Evolutionary conservation across 106 monocot genomes (phyloP), one percentile per base, ranked within the genome.

Genomic region (Cymbidium sinense): DNA sequence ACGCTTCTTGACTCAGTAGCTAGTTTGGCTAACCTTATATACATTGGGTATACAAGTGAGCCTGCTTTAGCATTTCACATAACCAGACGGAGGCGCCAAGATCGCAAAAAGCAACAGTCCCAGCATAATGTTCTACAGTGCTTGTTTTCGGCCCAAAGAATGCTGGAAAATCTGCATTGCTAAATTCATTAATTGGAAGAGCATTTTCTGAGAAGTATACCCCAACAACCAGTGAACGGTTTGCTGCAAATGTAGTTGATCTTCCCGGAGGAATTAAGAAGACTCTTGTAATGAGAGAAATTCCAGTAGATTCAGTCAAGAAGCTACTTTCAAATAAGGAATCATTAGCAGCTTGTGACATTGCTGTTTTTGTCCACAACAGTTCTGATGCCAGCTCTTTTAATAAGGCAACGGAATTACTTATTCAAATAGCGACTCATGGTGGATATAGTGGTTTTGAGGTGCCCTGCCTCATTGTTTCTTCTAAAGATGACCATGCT

Each of bases 401-500:
- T 89, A 94, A 86, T 78, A 91, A 81, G 71, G 83, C 91, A 33
- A 88, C 84, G 6, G 88, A 92, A 4, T 82, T 98, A 76, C 85
- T 98, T 64, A 77, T 93, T n/a, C 83, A 88, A 74, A 87, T 98
- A 67, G 94, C 96, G 37, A 85, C 79, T 78, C 96, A 98, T 83
- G 91, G 90, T 5, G 96, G 92, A 84, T 92, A 88, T 79, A 94
- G 52, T 77, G 94, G 91, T 3, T 98, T 86, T 88, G 94, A 94
- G 78, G 91, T 94, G n/a, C 96, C 96, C 65, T 98, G 96, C 75
- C 90, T 98, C 44, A 90, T 98, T 79, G 73, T 98, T 64, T 94
- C 96, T 50, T 91, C 94, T 30, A 98, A 98, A 77, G 91, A 98
- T 83, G 96, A 98, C 85, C 93, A 94, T 70, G 90, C 87, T 77